A percentile compares a stretch with the other conserved stretches of the same genome.
Conservation (phyloP, 179 eudicot genomes). For the Corrigiola litoralis region DNA sequence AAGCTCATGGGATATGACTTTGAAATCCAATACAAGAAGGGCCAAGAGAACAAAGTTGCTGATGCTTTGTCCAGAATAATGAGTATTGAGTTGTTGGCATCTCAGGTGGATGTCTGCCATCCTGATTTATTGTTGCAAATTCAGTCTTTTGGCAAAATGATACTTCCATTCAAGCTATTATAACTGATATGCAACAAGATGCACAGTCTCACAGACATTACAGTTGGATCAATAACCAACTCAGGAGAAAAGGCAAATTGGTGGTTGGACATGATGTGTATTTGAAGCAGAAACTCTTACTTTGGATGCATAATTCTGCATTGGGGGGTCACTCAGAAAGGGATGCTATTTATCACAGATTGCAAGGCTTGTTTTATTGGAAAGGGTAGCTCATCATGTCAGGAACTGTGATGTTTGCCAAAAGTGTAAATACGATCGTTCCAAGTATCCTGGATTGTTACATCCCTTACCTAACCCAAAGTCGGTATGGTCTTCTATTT, state of each 20-base stretch:
- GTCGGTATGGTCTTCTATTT: too few species aligned
- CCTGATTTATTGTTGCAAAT: neutral
- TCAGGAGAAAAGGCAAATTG: neutral
- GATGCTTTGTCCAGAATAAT: neutral
- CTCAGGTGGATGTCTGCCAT: neutral
- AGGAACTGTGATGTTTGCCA: too few species aligned
- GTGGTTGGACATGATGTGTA: neutral
- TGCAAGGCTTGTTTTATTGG: neutral
- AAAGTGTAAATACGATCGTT: too few species aligned
- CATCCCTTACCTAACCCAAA: too few species aligned
- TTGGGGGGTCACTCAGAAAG: neutral
- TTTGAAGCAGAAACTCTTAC: neutral
- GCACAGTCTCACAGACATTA: neutral
- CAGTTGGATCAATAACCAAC: neutral
- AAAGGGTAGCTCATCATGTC: too few species aligned
- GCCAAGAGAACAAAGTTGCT: neutral
- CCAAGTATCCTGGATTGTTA: too few species aligned
- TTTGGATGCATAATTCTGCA: neutral
- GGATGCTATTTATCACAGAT: neutral
- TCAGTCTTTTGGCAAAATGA: neutral
- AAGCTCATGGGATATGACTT: neutral
- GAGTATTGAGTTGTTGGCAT: too few species aligned
- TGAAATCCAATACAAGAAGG: neutral
- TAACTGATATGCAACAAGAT: neutral
- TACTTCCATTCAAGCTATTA: neutral